Base-by-base conservation (phyloP, 345 rosid genomes). In the Citrus hindsii region DNA sequence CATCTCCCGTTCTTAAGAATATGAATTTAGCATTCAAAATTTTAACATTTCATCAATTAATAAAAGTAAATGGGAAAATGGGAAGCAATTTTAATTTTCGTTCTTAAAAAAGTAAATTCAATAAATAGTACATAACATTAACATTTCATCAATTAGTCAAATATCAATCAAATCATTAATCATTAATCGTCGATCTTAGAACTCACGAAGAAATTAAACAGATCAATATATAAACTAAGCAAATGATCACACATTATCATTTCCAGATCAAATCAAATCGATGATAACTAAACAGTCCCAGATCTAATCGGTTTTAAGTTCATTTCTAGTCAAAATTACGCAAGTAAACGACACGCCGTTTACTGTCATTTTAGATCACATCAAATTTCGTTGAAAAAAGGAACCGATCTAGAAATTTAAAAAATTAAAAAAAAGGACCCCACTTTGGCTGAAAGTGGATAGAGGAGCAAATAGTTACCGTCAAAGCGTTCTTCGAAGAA, bases 401-500 rank as follows among this genome's bases (percentile, higher is more conserved):
- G 58, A 55, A 35, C 73, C 55, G 75, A 82, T 69, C 79, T 53
- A 65, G 21, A 75, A 59, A 14, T 60, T 38, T 51, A 3, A 18
- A 18, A 55, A 32, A 6, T 32, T 3, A 1, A 32, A 48, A 70
- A 37, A 64, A 33, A 32, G 21, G n/a, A 38, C 33, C 19, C 14
- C 33, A 10, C 8, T 10, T n/a, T 48, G 40, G 27, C 18, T 21
- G 12, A 22, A 35, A 24, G 21, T 7, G n/a, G 33, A 28, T 6
- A 64, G 1, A 9, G 56, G 22, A 21, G 71, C 27, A 80, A 7
- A 77, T 22, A 37, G 38, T 30, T 89, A 96, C 99, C 98, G 28
- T 91, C 93, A 78, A 94, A 95, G 12, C 91, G 97, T 42, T 95
- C 99, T 80, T 95, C 99, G 83, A 97, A 97, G 86, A 91, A 87